Evolutionary conservation across 2,329 filamentous ascomycete genomes (phyloP).

Genomic region (Chaetothyriales sp.): DNA sequence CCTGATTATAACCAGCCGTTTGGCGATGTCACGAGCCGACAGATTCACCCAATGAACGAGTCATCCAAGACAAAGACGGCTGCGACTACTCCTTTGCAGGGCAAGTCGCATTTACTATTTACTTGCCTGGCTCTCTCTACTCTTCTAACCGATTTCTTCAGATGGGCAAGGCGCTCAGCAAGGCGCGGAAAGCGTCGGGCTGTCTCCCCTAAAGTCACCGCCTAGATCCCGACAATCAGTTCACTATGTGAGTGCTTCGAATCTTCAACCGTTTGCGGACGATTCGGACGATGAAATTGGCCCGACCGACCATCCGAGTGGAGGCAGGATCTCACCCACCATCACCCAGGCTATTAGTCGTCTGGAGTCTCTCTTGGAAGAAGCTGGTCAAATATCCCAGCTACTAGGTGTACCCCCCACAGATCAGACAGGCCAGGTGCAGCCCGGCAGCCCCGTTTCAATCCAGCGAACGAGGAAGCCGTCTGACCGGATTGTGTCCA

Average conservation of each 20-base stretch:
- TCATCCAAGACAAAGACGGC: not conserved
- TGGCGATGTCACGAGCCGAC: not conserved
- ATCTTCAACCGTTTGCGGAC: not conserved
- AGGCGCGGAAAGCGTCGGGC: not conserved
- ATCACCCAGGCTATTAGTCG: conserved; percentile 24
- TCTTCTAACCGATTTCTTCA: too few relatives aligned
- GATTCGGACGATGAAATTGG: not conserved
- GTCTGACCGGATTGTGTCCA: not conserved
- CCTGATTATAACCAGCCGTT: not conserved
- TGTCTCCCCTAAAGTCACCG: not conserved
- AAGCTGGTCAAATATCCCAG: conserved; percentile 24
- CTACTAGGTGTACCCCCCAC: conserved; percentile 3
- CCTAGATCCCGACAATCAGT: not conserved
- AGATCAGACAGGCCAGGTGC: not conserved
- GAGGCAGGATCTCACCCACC: conserved; percentile 7
- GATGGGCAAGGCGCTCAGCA: not conserved
- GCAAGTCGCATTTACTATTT: not conserved
- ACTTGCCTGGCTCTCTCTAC: too few relatives aligned
- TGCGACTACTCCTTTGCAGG: not conserved
- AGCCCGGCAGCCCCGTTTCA: not conserved
- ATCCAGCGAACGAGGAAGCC: not conserved
- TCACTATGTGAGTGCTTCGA: not conserved
- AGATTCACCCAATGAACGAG: not conserved
- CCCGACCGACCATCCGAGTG: not conserved
- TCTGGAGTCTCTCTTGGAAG: conserved; percentile 23